Conservation (phyloP, 148 eudicot species). For the Chenopodium quinoa region DNA sequence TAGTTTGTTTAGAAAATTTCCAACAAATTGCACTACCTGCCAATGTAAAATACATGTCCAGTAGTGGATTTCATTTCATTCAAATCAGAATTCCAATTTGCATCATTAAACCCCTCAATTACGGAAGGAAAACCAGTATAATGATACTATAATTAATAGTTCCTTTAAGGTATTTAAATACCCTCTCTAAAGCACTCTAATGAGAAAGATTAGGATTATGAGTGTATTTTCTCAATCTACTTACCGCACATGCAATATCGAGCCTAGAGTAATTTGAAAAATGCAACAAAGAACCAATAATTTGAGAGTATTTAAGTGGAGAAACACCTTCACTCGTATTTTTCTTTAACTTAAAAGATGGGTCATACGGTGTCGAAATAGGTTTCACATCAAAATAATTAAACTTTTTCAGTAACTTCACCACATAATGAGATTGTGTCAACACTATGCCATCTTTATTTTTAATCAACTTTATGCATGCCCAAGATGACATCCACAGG, state of each 20-base stretch:
- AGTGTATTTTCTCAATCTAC: neutral
- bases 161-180: too few species aligned
- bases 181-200: neutral
- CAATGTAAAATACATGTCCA: too few species aligned
- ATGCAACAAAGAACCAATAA: constrained; percentile 2
- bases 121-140: too few species aligned
- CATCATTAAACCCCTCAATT: too few species aligned
- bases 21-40: too few species aligned
- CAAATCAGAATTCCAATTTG: too few species aligned
- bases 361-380: neutral
- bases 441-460: neutral
- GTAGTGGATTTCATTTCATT: too few species aligned
- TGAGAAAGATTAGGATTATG: neutral
- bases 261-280: too few species aligned
- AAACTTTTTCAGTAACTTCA: neutral
- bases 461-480: neutral
- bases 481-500: constrained; percentile 3
- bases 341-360: neutral
- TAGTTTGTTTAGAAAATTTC: too few species aligned
- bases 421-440: constrained; percentile 4
- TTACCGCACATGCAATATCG: neutral
- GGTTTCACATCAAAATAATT: neutral
- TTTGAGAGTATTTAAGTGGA: neutral
- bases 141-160: too few species aligned
- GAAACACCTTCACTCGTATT: neutral